Evolutionary conservation across 768 basidiomycete genomes (phyloP).

Genomic region (Fistulinella prunicolor): DNA sequence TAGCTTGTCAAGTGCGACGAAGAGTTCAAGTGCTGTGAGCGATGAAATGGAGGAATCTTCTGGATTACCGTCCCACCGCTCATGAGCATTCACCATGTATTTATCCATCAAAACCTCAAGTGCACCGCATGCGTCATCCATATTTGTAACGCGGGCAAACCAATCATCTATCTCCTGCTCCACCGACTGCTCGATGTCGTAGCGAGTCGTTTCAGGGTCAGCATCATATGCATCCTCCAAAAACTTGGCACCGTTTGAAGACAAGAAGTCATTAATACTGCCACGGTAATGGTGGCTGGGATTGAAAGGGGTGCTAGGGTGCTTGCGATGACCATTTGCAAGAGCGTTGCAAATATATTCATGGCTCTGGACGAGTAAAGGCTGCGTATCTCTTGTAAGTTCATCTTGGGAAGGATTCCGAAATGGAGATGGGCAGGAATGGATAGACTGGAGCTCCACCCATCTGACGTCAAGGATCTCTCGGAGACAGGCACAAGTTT

Average conservation of each 20-base stretch:
- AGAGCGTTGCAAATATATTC: slow-evolving; percentile 27
- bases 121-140: too few species aligned
- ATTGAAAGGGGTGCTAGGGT: slow-evolving; percentile 6
- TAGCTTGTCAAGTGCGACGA: too few species aligned
- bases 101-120: too few species aligned
- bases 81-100: slow-evolving; percentile 22
- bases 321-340: background rate
- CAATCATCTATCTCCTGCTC: too few species aligned
- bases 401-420: too few species aligned
- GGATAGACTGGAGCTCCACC: slow-evolving; percentile 34
- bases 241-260: slow-evolving; percentile 1
- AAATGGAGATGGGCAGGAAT: too few species aligned
- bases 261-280: slow-evolving; percentile 8
- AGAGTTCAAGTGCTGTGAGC: too few species aligned
- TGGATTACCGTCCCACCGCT: slow-evolving; percentile 16
- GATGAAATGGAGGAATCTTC: slow-evolving; percentile 40
- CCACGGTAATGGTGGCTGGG: background rate
- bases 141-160: too few species aligned
- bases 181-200: too few species aligned
- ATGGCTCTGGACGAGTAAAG: slow-evolving; percentile 32
- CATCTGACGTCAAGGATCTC: slow-evolving; percentile 33
- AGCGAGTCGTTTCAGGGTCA: slow-evolving; percentile 20
- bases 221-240: background rate
- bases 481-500: slow-evolving; percentile 23
- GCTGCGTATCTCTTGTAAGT: slow-evolving; percentile 24